Evolutionary conservation across 441 rosid genomes (phyloP).

Genomic region (Mallotus japonicus): DNA sequence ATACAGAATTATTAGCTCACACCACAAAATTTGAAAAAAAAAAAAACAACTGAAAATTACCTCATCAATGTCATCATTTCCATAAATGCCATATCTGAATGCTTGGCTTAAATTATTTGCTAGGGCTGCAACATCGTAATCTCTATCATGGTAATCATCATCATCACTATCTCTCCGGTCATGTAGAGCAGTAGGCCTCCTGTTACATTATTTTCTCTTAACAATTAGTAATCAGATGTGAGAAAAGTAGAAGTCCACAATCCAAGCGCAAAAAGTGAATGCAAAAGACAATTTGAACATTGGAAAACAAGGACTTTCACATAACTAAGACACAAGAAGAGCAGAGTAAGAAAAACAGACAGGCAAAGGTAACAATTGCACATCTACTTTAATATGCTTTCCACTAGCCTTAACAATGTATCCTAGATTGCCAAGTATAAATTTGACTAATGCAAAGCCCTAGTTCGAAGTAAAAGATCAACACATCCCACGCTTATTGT

Average conservation of each 20-base stretch:
- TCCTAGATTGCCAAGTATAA: neutral
- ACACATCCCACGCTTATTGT: too few species aligned
- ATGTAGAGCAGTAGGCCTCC: conserved; percentile 88
- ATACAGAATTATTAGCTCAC: neutral
- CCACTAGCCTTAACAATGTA: neutral
- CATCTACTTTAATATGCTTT: neutral
- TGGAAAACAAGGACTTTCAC: neutral
- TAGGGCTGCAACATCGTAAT: conserved; percentile 91
- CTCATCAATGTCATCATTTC: conserved; percentile 80
- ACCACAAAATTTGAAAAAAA: neutral
- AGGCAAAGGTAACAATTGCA: neutral
- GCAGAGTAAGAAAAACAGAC: neutral
- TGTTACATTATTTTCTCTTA: conserved; percentile 28
- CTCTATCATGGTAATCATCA: conserved; percentile 94
- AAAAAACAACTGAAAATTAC: conserved; percentile 31
- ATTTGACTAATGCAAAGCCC: neutral
- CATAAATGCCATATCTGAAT: conserved; percentile 80
- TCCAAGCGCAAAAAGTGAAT: neutral
- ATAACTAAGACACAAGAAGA: neutral
- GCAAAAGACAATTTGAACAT: neutral
- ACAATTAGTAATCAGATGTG: neutral
- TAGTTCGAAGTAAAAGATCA: neutral
- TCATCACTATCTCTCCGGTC: conserved; percentile 97
- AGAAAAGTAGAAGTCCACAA: neutral
- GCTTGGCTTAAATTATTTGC: conserved; percentile 96